These are phyloP conservation scores for Bimuria novae-zelandiae DNA, from an alignment of 2,329 filamentous ascomycete genomes.

Conservation along the genomic window DNA sequence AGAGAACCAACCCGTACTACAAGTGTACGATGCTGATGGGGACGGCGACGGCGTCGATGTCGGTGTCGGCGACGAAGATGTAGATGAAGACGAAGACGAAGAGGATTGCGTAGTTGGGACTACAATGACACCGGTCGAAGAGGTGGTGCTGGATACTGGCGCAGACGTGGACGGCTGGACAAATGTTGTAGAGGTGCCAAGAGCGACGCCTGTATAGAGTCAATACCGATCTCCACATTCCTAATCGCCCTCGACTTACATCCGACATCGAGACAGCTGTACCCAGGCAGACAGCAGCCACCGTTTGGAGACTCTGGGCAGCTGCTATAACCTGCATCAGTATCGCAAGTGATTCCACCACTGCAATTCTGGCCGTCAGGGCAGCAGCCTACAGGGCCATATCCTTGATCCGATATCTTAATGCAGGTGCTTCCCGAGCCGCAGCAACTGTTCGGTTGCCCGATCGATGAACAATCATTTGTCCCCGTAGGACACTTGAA, in stretches of 20 bases:
- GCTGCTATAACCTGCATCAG: constrained; percentile 62
- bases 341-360: constrained; percentile 66
- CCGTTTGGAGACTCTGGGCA: constrained; percentile 70
- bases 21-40: constrained; percentile 34
- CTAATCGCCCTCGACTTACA: constrained; percentile 61
- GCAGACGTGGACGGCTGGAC: constrained; percentile 39
- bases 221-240: too few relatives aligned
- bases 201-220: constrained; percentile 28
- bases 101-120: constrained; percentile 38
- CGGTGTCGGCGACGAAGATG: constrained; percentile 17
- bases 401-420: constrained; percentile 62
- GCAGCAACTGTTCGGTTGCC: constrained; percentile 74
- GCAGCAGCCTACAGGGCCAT: constrained; percentile 77
- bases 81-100: constrained; percentile 11
- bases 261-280: constrained; percentile 69
- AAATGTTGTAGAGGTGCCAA: constrained; percentile 36
- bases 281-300: constrained; percentile 77
- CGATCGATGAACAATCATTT: constrained; percentile 65
- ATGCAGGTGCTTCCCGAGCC: constrained; percentile 68
- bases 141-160: constrained; percentile 25
- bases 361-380: constrained; percentile 67
- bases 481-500: constrained; percentile 71
- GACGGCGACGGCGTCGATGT: constrained; percentile 15
- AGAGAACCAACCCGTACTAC: constrained; percentile 52
- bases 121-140: constrained; percentile 47